A percentile compares a stretch with the other conserved stretches of the same genome.
phyloP scores from a whole-genome alignment of 371 early-diverging fungal species.

The Cokeromyces recurvatus region DNA sequence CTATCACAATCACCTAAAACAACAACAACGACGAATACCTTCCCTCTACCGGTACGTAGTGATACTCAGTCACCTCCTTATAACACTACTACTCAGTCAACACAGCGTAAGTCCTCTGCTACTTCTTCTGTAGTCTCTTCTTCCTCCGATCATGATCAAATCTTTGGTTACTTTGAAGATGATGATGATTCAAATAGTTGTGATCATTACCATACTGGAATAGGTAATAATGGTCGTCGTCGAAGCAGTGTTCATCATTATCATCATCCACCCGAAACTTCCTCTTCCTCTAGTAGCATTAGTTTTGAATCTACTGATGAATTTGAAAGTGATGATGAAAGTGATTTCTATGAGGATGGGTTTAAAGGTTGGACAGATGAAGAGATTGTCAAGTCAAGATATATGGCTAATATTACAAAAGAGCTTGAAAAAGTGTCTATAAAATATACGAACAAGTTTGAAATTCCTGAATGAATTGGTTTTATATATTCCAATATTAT shows the following conservation, averaged over 20 bases:
- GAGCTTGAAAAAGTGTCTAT: conserved; percentile 16
- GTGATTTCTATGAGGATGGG: conserved; percentile 12
- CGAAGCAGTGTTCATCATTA: not conserved
- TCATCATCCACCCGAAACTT: not conserved
- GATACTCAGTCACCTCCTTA: conserved; percentile 4
- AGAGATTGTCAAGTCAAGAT: conserved; percentile 32
- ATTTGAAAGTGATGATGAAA: not conserved
- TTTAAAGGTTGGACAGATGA: conserved; percentile 45
- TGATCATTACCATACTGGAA: not conserved
- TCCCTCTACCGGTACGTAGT: not conserved
- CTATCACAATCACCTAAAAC: not conserved
- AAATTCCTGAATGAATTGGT: no score
- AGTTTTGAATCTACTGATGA: conserved; percentile 8
- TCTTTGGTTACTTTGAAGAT: conserved; percentile 36
- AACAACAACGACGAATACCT: not conserved
- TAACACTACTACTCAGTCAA: not conserved
- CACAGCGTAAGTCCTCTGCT: conserved; percentile 7
- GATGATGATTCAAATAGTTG: conserved; percentile 14
- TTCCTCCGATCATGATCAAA: conserved; percentile 21
- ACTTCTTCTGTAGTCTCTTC: conserved; percentile 3
- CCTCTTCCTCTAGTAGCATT: not conserved
- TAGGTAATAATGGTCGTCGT: not conserved
- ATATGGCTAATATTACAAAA: conserved; percentile 12
- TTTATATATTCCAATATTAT: no score
- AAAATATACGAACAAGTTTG: not conserved